These are phyloP conservation scores for Lenzites betulinus DNA, from an alignment of 768 basidiomycete genomes.

Conservation along the genomic window DNA sequence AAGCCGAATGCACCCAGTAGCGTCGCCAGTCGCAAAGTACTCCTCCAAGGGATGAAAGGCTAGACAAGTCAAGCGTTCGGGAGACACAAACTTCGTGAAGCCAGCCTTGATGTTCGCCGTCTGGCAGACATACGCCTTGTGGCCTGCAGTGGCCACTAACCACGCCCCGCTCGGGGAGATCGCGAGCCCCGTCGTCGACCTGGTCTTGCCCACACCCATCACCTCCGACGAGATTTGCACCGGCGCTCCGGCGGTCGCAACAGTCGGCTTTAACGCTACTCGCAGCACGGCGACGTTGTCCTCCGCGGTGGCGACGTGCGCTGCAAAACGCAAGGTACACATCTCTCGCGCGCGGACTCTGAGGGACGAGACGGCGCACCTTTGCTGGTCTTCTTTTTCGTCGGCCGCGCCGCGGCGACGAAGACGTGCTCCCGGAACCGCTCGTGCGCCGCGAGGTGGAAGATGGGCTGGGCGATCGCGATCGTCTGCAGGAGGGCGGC, in stretches of 20 bases:
- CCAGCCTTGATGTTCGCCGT: slow-evolving; percentile 59
- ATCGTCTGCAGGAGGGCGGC: slow-evolving; percentile 77
- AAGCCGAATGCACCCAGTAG: slow-evolving; percentile 77
- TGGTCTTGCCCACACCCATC: slow-evolving; percentile 65
- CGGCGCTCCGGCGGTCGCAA: slow-evolving; percentile 41
- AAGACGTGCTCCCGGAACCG: slow-evolving; percentile 69
- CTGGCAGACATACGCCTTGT: slow-evolving; percentile 75
- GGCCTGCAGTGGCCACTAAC: slow-evolving; percentile 73
- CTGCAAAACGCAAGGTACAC: background rate
- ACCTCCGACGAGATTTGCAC: slow-evolving; percentile 53
- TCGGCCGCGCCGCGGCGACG: slow-evolving; percentile 58
- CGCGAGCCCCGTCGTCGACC: slow-evolving; percentile 60
- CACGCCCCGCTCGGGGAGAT: slow-evolving; percentile 77
- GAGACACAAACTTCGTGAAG: slow-evolving; percentile 82
- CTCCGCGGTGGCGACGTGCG: slow-evolving; percentile 36
- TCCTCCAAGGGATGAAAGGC: slow-evolving; percentile 89
- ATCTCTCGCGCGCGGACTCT: background rate
- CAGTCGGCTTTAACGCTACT: slow-evolving; percentile 57
- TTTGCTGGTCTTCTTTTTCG: slow-evolving; percentile 44
- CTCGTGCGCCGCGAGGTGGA: slow-evolving; percentile 70
- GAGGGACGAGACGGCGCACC: slow-evolving; percentile 25
- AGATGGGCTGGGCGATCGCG: slow-evolving; percentile 66
- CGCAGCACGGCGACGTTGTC: slow-evolving; percentile 62
- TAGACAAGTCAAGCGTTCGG: slow-evolving; percentile 79
- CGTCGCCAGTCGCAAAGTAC: slow-evolving; percentile 94